Evolutionary conservation across 345 rosid species (phyloP).

Genomic region (Murraya paniculata): DNA sequence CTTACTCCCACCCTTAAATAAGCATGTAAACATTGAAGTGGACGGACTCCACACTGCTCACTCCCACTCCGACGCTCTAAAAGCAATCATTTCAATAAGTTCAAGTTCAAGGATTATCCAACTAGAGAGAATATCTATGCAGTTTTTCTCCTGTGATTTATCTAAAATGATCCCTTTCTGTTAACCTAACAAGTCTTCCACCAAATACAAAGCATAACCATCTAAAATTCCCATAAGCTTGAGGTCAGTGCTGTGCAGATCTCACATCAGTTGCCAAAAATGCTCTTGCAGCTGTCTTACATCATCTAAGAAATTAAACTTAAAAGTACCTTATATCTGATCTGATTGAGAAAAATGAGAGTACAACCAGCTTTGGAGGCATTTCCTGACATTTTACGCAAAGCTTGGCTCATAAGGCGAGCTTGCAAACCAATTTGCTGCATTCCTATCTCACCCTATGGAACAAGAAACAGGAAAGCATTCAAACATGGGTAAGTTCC

Average conservation of each 20-base stretch:
- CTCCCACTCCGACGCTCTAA: too few relatives aligned
- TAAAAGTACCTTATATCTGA: conserved; percentile 79
- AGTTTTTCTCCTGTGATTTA: not conserved
- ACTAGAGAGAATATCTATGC: not conserved
- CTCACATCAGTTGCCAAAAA: not conserved
- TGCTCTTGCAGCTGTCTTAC: not conserved
- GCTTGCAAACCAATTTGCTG: conserved; percentile 99
- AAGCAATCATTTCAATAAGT: not conserved
- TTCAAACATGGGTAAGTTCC: conserved; percentile 3
- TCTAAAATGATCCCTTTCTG: not conserved
- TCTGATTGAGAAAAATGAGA: conserved; percentile 87
- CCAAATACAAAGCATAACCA: not conserved
- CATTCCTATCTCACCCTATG: conserved; percentile 97
- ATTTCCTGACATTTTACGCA: conserved; percentile 99
- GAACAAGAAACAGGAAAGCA: conserved; percentile 7
- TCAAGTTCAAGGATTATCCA: not conserved
- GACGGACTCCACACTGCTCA: too few relatives aligned
- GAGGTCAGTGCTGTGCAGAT: too few relatives aligned
- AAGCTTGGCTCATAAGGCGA: conserved; percentile 98
- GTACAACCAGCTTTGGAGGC: conserved; percentile 99
- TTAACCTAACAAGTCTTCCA: not conserved
- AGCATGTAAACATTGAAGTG: too few relatives aligned
- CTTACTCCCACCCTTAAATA: too few relatives aligned
- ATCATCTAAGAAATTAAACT: conserved; percentile 6
- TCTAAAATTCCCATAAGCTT: not conserved